Base-by-base conservation (phyloP, 306 rosid genomes). In the Arachis hypogaea region DNA sequence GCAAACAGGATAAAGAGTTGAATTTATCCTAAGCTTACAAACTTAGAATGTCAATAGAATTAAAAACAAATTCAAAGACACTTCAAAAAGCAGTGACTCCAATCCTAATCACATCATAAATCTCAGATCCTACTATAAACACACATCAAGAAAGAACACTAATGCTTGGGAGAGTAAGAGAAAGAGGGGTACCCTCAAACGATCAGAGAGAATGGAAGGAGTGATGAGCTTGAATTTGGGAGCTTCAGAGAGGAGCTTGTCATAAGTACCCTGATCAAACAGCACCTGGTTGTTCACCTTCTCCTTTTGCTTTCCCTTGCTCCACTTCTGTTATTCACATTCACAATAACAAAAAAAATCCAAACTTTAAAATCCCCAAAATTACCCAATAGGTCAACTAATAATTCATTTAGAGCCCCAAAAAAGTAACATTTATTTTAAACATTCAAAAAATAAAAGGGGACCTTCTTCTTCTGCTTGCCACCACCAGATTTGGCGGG, bases 231-330 rank as follows among this genome's bases (percentile, higher is more conserved):
- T 90, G 85, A 73, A 90, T 66, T 87, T 90, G 58, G 96, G 96
- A 0, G 92, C 92, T 69, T 90, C 96, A 0, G 90, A 38, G 7
- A 87, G 86, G 2, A 90, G 89, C 81, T 90, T 87, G 72, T 90
- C 90, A 69, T 84, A 87, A 18, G 89, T 82, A 18, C 29, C 92
- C 75, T 85, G 89, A 40, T 90, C 92, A 8, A 90, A 87, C 9
- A 90, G 80, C 59, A 90, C 96, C 92, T 82, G 82, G 85, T 90
- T 90, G 65, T 90, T 90, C 44, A 87, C 96, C 92, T 90, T 90
- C 79, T 90, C 96, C 92, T 90, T 90, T 1, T 90, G 92, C 88
- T 90, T 90, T 52, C 96, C 96, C 82, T 90, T 90, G 81, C 92
- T 85, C 90, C 92, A 90, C 82, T 90, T 89, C 96, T 88, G 85